Conservation (phyloP, 805 yeast species). For the Kodamaea hsintzibuensis region DNA sequence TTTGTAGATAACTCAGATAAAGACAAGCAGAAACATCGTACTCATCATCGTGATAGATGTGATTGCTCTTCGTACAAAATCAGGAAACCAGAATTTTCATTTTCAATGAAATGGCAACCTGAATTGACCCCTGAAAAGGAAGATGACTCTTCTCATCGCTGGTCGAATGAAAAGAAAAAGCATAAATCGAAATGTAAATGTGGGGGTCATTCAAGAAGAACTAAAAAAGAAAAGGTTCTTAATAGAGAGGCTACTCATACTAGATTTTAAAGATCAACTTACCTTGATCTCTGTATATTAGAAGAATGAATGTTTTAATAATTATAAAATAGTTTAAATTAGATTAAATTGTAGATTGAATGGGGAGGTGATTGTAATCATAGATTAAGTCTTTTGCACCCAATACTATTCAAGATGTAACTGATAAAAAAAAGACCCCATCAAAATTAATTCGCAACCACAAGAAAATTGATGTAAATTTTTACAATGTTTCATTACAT, state of each 20-base stretch:
- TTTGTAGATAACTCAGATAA: neutral
- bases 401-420: no score
- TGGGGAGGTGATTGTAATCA: no score
- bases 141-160: neutral
- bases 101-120: neutral
- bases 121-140: neutral
- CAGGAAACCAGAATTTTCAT: neutral
- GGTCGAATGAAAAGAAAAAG: neutral
- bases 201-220: neutral
- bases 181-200: neutral
- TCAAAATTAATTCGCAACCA: no score
- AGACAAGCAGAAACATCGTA: neutral
- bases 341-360: neutral
- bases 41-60: neutral
- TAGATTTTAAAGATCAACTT: neutral
- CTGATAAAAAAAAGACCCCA: no score
- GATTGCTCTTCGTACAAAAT: neutral
- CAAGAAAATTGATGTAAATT: no score
- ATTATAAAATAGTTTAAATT: neutral
- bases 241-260: neutral
- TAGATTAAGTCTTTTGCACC: no score
- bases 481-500: no score
- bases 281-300: neutral
- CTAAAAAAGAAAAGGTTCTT: neutral
- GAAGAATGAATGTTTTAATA: neutral